A percentile compares a stretch with the other conserved stretches of the same genome.
Conservation (phyloP, 2,329 filamentous ascomycete species). For the Arthroderma uncinatum region DNA sequence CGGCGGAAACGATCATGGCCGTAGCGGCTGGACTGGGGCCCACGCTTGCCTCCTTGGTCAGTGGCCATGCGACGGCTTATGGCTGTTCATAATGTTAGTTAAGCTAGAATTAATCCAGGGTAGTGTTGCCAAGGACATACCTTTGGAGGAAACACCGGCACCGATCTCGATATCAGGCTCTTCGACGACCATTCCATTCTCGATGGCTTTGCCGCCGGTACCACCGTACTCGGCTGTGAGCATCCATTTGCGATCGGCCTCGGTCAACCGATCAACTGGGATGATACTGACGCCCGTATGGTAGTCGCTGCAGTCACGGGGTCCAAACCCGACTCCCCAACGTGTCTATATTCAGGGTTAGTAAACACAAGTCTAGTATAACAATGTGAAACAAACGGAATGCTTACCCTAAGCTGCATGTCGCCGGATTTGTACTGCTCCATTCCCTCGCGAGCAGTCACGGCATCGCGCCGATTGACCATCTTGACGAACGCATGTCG, state of each 20-base stretch:
- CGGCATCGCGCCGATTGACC: conserved; percentile 76
- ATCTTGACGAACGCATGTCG: conserved; percentile 99
- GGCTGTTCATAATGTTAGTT: conserved; percentile 25
- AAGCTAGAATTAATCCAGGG: background rate
- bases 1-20: conserved; percentile 22
- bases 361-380: conserved; percentile 9
- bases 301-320: conserved; percentile 95
- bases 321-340: conserved; percentile 96
- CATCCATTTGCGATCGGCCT: conserved; percentile 97
- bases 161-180: conserved; percentile 98
- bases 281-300: conserved; percentile 84
- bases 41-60: conserved; percentile 40
- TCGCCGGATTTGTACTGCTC: conserved; percentile 64
- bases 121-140: conserved; percentile 23
- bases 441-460: conserved; percentile 76
- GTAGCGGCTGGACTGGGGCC: conserved; percentile 36
- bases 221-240: conserved; percentile 86
- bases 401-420: conserved; percentile 58
- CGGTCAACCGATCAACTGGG: conserved; percentile 81
- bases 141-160: conserved; percentile 92
- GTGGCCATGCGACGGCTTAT: conserved; percentile 43
- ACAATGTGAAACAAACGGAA: conserved; percentile 1
- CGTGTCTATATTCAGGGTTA: conserved; percentile 53
- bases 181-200: conserved; percentile 77
- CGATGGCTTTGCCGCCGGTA: conserved; percentile 71